Percentiles rank a stretch among this genome's conserved stretches.
Conservation (phyloP, 148 eudicot species). For the Amaranthus cruentus region DNA sequence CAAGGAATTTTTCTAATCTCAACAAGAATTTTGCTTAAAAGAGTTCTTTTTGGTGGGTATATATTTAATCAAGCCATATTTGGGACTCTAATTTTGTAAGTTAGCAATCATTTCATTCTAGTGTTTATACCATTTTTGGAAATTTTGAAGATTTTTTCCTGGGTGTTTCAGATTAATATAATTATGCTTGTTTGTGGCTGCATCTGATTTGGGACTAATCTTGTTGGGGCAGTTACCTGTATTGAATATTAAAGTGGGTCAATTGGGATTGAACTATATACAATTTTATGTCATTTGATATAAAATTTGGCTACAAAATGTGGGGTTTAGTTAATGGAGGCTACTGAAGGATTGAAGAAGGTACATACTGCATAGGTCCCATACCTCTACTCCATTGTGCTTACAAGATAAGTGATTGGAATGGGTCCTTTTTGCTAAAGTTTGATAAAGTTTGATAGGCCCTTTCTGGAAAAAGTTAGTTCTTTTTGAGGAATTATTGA, state of each 20-base stretch:
- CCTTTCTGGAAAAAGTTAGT: slow-evolving; percentile 31
- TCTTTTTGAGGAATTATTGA: slow-evolving; percentile 41
- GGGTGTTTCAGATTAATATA: slow-evolving; percentile 15
- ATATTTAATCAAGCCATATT: slow-evolving; percentile 10
- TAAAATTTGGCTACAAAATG: slow-evolving; percentile 10
- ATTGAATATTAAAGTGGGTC: slow-evolving; percentile 12
- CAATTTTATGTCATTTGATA: neutral
- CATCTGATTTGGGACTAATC: slow-evolving; percentile 15
- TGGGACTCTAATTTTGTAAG: slow-evolving; percentile 13
- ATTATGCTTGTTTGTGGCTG: slow-evolving; percentile 20
- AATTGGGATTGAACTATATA: slow-evolving; percentile 8
- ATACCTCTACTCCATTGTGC: slow-evolving; percentile 14
- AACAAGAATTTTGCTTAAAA: neutral
- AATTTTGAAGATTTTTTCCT: slow-evolving; percentile 7
- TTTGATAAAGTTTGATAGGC: slow-evolving; percentile 30
- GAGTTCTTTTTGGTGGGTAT: slow-evolving; percentile 19
- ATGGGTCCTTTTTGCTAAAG: slow-evolving; percentile 17
- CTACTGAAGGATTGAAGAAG: slow-evolving; percentile 18
- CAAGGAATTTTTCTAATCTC: neutral
- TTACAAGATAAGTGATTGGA: slow-evolving; percentile 25
- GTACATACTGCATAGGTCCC: slow-evolving; percentile 13
- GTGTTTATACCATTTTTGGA: slow-evolving; percentile 11
- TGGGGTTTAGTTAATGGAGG: slow-evolving; percentile 26
- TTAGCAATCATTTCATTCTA: slow-evolving; percentile 2
- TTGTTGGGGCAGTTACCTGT: slow-evolving; percentile 14